Base-by-base conservation (phyloP, 139 green algal species). In the Astrephomene gubernaculifera region DNA sequence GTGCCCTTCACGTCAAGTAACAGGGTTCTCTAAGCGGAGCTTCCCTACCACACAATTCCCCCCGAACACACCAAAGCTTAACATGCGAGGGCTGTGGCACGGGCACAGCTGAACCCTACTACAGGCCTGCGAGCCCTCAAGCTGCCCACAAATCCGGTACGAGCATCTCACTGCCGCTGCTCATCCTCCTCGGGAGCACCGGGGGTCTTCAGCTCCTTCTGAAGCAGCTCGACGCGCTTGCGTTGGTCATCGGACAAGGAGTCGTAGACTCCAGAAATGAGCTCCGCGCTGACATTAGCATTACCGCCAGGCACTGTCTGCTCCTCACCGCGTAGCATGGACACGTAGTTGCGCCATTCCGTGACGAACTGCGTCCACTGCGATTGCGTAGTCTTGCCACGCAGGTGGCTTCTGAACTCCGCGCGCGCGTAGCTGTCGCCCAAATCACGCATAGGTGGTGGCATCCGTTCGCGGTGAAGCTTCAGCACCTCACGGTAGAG, bases 401-500 rank as follows among this genome's bases (percentile, higher is more conserved):
- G 85, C 35, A 94, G 85, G 81, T 96, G 94, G 17, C 60, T 71
- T 5, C 83, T 33, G 44, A 97, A 96, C 89, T 98, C 96, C 4
- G 92, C 82, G 0, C 79, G 60, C 0, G 86, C 89, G 35, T 96
- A 97, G 5, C 64, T 75, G 70, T 97, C 93, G 1, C 95, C 96
- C 52, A 98, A 71, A 2, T 54, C 36, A 6, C 92, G 90, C 89
- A 98, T 86, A 2, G 91, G 94, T 17, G 85, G 72, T 8, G 95
- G 94, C 45, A 98, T 87, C 61, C 82, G 85, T 2, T 86, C 57
- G 0, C 86, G 73, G 78, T 98, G 94, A 25, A 92, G 36, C 24
- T 95, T 91, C 65, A 97, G 57, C 7, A 98, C 87, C 33, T 80
- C n/a, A 14, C 94, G 83, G 68, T 94, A 96, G 0, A 98, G 86